These are phyloP conservation scores for Penicillium antarcticum DNA, from an alignment of 495 filamentous ascomycete species.

Conservation along the genomic window DNA sequence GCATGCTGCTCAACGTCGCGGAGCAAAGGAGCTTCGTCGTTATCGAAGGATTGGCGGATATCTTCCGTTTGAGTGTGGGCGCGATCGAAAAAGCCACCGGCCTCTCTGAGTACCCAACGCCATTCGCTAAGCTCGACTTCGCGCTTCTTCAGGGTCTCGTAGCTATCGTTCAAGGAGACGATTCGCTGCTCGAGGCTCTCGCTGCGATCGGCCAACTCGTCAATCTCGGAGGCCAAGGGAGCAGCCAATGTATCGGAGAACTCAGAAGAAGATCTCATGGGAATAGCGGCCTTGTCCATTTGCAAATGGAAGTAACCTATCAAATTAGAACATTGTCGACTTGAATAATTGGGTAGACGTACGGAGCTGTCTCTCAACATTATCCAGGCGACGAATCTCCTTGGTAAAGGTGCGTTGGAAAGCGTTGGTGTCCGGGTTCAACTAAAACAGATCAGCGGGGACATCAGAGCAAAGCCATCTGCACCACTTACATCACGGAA, in stretches of 20 bases:
- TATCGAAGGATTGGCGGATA: slow-evolving; percentile 85
- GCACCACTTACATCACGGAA: slow-evolving; percentile 82
- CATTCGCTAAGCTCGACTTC: slow-evolving; percentile 97
- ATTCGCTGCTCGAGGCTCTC: slow-evolving; percentile 91
- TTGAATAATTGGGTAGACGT: slow-evolving; percentile 31
- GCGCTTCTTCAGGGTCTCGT: slow-evolving; percentile 95
- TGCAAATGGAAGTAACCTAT: slow-evolving; percentile 84
- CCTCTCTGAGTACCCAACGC: slow-evolving; percentile 94
- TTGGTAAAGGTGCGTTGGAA: slow-evolving; percentile 98
- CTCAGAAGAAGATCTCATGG: slow-evolving; percentile 78
- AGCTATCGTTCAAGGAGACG: slow-evolving; percentile 89
- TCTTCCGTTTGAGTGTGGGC: slow-evolving; percentile 95
- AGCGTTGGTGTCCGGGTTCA: slow-evolving; percentile 87
- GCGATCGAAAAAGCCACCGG: slow-evolving; percentile 94
- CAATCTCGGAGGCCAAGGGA: slow-evolving; percentile 88
- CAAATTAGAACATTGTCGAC: background rate
- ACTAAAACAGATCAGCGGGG: slow-evolving; percentile 43
- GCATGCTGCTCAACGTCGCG: slow-evolving; percentile 80
- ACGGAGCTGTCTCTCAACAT: slow-evolving; percentile 97
- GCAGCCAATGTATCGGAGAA: slow-evolving; percentile 81
- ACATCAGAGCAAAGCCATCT: background rate
- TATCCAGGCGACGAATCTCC: slow-evolving; percentile 93
- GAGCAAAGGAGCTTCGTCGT: slow-evolving; percentile 78
- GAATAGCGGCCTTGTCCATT: slow-evolving; percentile 88
- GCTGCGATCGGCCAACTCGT: slow-evolving; percentile 87